Conservation (phyloP, 83 land plant genomes). For the Diphasiastrum complanatum region DNA sequence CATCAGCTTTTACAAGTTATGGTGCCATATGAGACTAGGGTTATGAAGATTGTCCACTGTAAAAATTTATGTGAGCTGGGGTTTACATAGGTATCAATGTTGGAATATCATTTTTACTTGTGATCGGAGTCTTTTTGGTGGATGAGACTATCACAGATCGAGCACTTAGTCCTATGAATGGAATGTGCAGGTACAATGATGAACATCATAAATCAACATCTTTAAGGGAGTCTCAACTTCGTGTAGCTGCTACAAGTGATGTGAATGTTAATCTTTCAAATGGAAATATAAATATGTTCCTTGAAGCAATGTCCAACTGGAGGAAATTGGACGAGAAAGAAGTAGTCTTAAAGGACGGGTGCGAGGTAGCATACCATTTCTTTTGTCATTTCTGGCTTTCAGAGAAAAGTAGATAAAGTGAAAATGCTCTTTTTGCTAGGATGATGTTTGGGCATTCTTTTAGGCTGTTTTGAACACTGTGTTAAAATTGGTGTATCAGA, state of each 20-base stretch:
- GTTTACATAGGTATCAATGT: too few species aligned
- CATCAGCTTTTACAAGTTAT: not conserved
- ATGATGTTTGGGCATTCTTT: too few species aligned
- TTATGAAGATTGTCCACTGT: not conserved
- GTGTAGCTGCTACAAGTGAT: constrained; percentile 55
- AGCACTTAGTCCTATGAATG: not conserved
- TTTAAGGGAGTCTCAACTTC: constrained; percentile 53
- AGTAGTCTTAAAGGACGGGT: not conserved
- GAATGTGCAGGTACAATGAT: constrained; percentile 46
- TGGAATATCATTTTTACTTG: not conserved
- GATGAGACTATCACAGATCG: not conserved
- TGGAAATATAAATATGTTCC: constrained; percentile 66
- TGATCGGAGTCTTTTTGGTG: not conserved
- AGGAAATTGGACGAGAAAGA: constrained; percentile 42
- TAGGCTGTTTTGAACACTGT: too few species aligned
- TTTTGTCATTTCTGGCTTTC: too few species aligned
- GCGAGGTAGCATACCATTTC: constrained; percentile 4
- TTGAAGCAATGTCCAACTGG: constrained; percentile 95
- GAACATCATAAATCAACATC: constrained; percentile 31
- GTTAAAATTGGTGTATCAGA: too few species aligned
- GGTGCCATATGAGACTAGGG: not conserved
- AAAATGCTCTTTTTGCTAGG: too few species aligned
- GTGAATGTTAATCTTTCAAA: constrained; percentile 75
- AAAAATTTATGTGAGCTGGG: too few species aligned
- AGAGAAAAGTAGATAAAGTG: too few species aligned